A percentile compares a stretch with the other conserved stretches of the same genome.
Evolutionary conservation across 352 stramenopile species (phyloP).

Genomic region (Poterioochromonas sp.): DNA sequence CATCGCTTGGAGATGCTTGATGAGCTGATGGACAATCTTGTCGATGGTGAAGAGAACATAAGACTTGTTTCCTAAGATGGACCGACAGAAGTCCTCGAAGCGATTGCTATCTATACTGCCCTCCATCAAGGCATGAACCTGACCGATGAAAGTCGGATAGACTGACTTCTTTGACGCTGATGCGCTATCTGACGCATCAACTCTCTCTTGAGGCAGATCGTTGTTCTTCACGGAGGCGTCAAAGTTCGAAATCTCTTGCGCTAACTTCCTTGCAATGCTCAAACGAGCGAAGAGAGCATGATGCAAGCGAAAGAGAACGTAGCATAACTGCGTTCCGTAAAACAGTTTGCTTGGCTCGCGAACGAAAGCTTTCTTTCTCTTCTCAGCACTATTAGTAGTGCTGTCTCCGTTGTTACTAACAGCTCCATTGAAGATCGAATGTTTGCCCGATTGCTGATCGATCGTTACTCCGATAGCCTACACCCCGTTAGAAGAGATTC

Average conservation of each 20-base stretch:
- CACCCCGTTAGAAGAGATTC: conserved; percentile 23
- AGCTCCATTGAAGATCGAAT: conserved; percentile 61
- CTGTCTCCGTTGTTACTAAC: conserved; percentile 66
- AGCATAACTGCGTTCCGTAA: conserved; percentile 68
- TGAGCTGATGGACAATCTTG: conserved; percentile 10
- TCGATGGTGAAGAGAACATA: conserved; percentile 27
- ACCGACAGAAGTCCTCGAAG: conserved; percentile 34
- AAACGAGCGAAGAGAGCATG: conserved; percentile 71
- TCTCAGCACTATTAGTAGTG: no score
- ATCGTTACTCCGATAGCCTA: conserved; percentile 57
- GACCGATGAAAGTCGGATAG: neutral
- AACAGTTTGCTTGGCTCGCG: conserved; percentile 43
- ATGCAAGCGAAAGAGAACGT: conserved; percentile 74
- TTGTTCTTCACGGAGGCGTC: neutral
- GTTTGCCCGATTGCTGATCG: conserved; percentile 64
- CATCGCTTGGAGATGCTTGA: conserved; percentile 9
- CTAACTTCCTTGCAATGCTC: conserved; percentile 60
- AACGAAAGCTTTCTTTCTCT: neutral
- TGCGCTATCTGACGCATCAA: neutral
- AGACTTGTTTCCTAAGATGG: conserved; percentile 26
- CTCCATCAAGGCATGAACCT: conserved; percentile 1
- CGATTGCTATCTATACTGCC: neutral
- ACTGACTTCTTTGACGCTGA: neutral
- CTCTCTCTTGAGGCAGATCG: neutral
- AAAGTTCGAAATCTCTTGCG: neutral